Base-by-base conservation (phyloP, 257 asterid genomes). In the Knoxia roxburghii region DNA sequence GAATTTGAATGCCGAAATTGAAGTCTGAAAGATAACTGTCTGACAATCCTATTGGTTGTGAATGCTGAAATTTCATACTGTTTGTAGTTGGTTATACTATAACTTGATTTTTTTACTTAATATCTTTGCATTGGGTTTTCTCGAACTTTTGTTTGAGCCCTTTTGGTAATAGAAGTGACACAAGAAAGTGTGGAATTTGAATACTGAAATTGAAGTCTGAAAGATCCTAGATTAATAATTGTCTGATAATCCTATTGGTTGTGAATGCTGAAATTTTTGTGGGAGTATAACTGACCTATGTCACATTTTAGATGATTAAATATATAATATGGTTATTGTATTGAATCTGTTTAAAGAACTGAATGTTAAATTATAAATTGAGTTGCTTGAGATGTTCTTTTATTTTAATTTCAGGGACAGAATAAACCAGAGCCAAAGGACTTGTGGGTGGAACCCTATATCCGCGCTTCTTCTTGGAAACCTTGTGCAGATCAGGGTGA, bases 371-470 rank as follows among this genome's bases (percentile, higher is more conserved):
- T 55, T 46, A n/a, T n/a, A n/a, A n/a, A n/a, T n/a, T n/a, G n/a
- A n/a, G n/a, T n/a, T 48, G 52, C 52, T 7, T 48, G 52, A 48
- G 5, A 15, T 69, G 53, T 33, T 39, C 18, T 48, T 7, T n/a
- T n/a, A n/a, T n/a, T n/a, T n/a, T n/a, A n/a, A 53, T 72, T 30
- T 57, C 82, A 88, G 99, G 95, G 92, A 69, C 91, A 88, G 80
- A 80, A 71, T 52, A 90, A 82, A 74, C 82, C 86, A 6, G 97
- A 88, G 82, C 95, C 95, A 21, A 87, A 85, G 84, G 99, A 94
- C 81, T 81, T 94, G 79, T 90, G 97, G 99, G 68, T 63, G 69
- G 97, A 94, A 75, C 97, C 99, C 23, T 88, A 87, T 55, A 62
- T 58, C 46, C 81, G 79, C 18, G 95, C 99, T 71, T 82, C 97